phyloP scores from a whole-genome alignment of 78 protist genomes.

The Anaeramoeba ignava region DNA sequence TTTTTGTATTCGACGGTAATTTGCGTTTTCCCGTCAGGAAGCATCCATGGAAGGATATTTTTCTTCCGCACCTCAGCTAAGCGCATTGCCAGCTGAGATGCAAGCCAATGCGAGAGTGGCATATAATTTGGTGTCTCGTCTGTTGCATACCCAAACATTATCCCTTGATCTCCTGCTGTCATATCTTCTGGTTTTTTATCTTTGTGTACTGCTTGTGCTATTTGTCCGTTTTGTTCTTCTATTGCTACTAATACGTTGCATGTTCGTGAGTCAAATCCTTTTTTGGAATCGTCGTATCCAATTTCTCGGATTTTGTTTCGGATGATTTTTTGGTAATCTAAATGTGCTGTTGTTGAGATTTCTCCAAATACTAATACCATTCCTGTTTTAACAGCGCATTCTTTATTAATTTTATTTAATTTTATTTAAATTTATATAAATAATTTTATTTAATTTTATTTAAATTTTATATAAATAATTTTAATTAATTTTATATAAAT shows the following conservation, averaged over 20 bases:
- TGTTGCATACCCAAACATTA: slow-evolving; percentile 99
- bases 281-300: slow-evolving; percentile 73
- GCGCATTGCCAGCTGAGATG: slow-evolving; percentile 57
- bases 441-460: too few relatives aligned
- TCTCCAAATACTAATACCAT: slow-evolving; percentile 97
- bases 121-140: slow-evolving; percentile 85
- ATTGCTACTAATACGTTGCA: slow-evolving; percentile 89
- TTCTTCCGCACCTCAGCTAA: slow-evolving; percentile 79
- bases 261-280: slow-evolving; percentile 83
- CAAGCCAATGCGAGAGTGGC: slow-evolving; percentile 90
- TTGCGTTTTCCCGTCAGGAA: slow-evolving; percentile 78
- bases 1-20: slow-evolving; percentile 93
- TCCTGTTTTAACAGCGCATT: slow-evolving; percentile 92
- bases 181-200: slow-evolving; percentile 60
- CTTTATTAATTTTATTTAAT: slow-evolving; percentile 19
- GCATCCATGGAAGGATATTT: slow-evolving; percentile 76
- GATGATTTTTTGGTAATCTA: slow-evolving; percentile 92
- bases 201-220: slow-evolving; percentile 91
- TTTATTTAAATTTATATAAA: too few relatives aligned
- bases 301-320: slow-evolving; percentile 83
- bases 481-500: too few relatives aligned
- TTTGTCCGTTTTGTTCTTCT: slow-evolving; percentile 97
- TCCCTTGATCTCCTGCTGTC: slow-evolving; percentile 99
- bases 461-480: too few relatives aligned
- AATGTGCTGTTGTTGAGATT: slow-evolving; percentile 85